Conservation (phyloP, 805 yeast species). For the Saccharomycopsis babjevae region DNA sequence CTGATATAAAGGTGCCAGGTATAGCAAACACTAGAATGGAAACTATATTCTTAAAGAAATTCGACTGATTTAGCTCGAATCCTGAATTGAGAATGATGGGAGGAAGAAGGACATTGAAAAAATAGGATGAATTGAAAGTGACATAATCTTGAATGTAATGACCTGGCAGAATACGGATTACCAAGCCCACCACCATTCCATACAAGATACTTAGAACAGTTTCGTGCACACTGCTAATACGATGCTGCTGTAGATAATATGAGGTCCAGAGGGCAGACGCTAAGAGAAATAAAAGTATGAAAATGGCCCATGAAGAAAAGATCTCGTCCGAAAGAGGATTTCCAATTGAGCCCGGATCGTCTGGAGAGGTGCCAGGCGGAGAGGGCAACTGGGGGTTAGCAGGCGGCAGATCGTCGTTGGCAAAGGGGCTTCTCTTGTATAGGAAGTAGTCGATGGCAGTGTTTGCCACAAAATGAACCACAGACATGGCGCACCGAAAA, state of each 20-base stretch:
- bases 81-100: constrained; percentile 96
- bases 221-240: constrained; percentile 94
- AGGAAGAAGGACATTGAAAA: constrained; percentile 87
- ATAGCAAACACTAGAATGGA: constrained; percentile 90
- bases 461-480: neutral
- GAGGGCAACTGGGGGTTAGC: neutral
- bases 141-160: constrained; percentile 96
- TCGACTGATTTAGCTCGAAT: constrained; percentile 90
- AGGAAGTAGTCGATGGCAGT: neutral
- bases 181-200: constrained; percentile 91
- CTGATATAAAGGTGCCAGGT: constrained; percentile 91
- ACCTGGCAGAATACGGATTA: constrained; percentile 88
- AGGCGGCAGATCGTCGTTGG: constrained; percentile 20
- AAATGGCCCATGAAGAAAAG: constrained; percentile 94
- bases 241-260: constrained; percentile 79
- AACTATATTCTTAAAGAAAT: constrained; percentile 86
- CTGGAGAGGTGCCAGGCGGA: constrained; percentile 28
- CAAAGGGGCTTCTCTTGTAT: constrained; percentile 12
- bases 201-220: constrained; percentile 92
- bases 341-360: constrained; percentile 45
- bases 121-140: constrained; percentile 87
- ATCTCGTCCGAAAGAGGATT: constrained; percentile 92
- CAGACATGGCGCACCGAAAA: neutral
- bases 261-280: constrained; percentile 93
- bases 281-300: constrained; percentile 68